Conservation (phyloP, 208 protist genomes). For the Zelonia costaricensis region DNA sequence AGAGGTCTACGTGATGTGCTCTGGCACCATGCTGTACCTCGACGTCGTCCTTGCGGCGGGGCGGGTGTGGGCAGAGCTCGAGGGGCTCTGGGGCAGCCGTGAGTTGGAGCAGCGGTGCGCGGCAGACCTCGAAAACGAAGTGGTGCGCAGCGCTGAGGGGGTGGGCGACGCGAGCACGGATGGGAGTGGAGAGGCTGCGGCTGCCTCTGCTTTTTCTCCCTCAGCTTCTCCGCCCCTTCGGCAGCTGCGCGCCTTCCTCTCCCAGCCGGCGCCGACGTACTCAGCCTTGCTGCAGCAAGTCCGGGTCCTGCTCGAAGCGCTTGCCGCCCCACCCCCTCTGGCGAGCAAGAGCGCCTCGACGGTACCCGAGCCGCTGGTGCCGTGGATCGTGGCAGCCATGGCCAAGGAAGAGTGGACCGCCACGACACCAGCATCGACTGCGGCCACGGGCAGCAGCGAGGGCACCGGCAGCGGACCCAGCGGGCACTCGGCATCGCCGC, state of each 20-base stretch:
- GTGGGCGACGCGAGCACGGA: neutral
- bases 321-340: neutral
- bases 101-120: neutral
- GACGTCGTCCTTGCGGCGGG: constrained; percentile 35
- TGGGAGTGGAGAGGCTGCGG: no score
- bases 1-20: constrained; percentile 48
- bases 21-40: constrained; percentile 50
- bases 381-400: constrained; percentile 21
- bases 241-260: constrained; percentile 10
- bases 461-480: neutral
- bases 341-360: neutral
- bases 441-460: neutral
- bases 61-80: constrained; percentile 23
- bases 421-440: neutral
- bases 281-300: constrained; percentile 20
- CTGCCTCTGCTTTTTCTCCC: no score
- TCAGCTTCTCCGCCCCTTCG: no score
- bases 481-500: neutral
- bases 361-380: neutral
- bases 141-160: neutral
- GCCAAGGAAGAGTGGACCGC: constrained; percentile 20
- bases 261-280: constrained; percentile 25
- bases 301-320: constrained; percentile 22
- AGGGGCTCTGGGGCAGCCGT: constrained; percentile 19
- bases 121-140: neutral